These are phyloP conservation scores for Microthlaspi erraticum DNA, from an alignment of 345 rosid species.

Conservation along the genomic window DNA sequence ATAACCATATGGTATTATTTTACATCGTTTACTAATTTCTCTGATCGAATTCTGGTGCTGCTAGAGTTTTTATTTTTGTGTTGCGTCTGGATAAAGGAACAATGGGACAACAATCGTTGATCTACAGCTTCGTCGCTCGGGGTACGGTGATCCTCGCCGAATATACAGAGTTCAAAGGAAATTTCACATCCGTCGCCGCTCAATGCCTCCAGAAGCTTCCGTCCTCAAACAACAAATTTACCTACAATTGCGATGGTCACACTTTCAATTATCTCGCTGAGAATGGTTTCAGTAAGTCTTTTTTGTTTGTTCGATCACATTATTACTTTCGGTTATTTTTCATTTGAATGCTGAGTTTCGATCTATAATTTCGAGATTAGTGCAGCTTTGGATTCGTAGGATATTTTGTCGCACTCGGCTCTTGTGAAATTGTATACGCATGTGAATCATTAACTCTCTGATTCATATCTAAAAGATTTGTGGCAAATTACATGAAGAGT, in stretches of 20 bases:
- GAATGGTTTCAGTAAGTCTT: conserved; percentile 65
- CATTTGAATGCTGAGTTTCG: background rate
- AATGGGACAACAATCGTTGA: conserved; percentile 73
- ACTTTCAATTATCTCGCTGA: conserved; percentile 80
- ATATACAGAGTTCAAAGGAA: conserved; percentile 69
- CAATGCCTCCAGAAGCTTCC: conserved; percentile 79
- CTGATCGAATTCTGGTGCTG: conserved; percentile 16
- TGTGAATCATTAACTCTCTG: background rate
- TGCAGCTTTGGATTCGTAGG: background rate
- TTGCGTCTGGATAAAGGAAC: background rate
- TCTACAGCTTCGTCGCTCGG: conserved; percentile 71
- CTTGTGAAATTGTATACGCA: conserved; percentile 6
- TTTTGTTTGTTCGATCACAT: background rate
- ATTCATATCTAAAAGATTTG: too few species aligned
- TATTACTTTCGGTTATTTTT: background rate
- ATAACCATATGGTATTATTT: background rate
- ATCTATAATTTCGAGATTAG: conserved; percentile 7
- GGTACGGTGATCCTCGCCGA: conserved; percentile 71
- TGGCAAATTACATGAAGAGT: background rate
- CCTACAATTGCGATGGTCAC: conserved; percentile 79
- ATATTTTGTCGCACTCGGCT: background rate
- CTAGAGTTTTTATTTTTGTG: background rate
- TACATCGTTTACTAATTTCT: conserved; percentile 26
- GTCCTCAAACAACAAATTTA: conserved; percentile 63
- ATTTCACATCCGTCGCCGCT: conserved; percentile 68